Base-by-base conservation (phyloP, 495 filamentous ascomycete species). In the Lasiosphaeria hispida region DNA sequence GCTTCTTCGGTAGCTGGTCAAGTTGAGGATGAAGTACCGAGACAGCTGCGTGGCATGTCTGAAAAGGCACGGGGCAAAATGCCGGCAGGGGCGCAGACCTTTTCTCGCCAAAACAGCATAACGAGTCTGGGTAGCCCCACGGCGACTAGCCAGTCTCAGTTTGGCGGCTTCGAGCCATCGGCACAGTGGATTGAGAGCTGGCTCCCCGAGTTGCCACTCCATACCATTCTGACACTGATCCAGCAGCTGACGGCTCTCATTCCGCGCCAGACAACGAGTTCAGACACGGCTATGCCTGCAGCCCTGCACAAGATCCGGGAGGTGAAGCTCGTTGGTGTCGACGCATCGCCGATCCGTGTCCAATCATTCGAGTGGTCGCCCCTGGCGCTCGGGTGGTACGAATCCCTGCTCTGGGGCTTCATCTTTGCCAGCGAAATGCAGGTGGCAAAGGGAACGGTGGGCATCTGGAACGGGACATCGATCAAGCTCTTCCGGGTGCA, bases 1-100 rank as follows among this genome's bases (percentile, higher is more conserved):
- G 81, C 86, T 14, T 84, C 86, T 6, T 96, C 91, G 0, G 86
- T 89, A 13, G 91, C 84, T 0, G 81, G 82, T 1, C 59, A 64
- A 14, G 49, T 38, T 1, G 73, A 83, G 1, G 94, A 96, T 55
- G 86, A 88, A 19, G 83, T 96, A 10, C 90, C 92, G n/a, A 76
- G 86, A 36, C 93, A 97, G 64, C 68, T 95, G n/a, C 84, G 91
- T 47, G 93, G 91, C 47, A 99, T 97, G 91, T 96, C 93, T 9
- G 94, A 99, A 71, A 99, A 97, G 67, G 95, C 94, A 23, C 78
- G 94, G 48, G 94, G 94, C 7, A 99, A 99, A 70, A 90, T 94
- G 84, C 95, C 95, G n/a, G 91, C 89, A 9, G 88, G 90, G 3
- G 81, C 89, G 39, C 80, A 82, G 9, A 83, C 82, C 13, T 97